These are phyloP conservation scores for Solanum rostratum DNA, from an alignment of 257 asterid genomes.

Conservation along the genomic window DNA sequence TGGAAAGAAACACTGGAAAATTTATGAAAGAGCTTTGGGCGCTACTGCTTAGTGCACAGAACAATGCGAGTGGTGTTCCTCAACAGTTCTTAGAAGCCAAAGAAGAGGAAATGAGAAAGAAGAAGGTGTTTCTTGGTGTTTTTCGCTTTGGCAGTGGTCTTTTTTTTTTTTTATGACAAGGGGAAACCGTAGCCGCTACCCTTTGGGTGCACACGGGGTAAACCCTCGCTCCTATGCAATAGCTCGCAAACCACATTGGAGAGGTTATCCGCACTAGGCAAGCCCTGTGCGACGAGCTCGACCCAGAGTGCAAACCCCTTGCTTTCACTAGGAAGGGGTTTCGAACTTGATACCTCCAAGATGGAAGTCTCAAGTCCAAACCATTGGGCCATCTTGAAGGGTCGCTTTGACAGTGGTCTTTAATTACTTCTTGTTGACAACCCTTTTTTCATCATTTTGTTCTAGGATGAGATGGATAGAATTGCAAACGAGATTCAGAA, in stretches of 20 bases:
- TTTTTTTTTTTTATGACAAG: no score
- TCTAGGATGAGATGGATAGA: constrained; percentile 85
- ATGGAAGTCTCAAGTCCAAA: no score
- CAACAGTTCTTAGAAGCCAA: constrained; percentile 94
- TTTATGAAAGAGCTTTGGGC: constrained; percentile 97
- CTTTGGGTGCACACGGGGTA: no score
- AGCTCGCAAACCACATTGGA: no score
- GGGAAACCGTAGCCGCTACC: no score
- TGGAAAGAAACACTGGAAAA: constrained; percentile 98
- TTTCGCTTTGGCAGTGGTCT: background rate
- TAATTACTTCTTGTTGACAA: background rate
- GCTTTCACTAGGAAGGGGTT: no score
- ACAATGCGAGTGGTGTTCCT: constrained; percentile 86
- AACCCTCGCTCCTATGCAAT: no score
- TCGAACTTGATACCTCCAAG: no score
- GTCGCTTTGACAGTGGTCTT: background rate
- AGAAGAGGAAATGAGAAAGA: constrained; percentile 85
- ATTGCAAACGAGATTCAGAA: constrained; percentile 60
- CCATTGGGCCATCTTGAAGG: no score
- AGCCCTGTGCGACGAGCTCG: no score
- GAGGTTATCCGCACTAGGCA: no score
- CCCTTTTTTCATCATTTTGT: background rate
- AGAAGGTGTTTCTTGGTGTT: constrained; percentile 39
- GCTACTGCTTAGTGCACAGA: constrained; percentile 85
- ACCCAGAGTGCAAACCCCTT: no score